Base-by-base conservation (phyloP, 164 flowering plant species). In the Stephania japonica region DNA sequence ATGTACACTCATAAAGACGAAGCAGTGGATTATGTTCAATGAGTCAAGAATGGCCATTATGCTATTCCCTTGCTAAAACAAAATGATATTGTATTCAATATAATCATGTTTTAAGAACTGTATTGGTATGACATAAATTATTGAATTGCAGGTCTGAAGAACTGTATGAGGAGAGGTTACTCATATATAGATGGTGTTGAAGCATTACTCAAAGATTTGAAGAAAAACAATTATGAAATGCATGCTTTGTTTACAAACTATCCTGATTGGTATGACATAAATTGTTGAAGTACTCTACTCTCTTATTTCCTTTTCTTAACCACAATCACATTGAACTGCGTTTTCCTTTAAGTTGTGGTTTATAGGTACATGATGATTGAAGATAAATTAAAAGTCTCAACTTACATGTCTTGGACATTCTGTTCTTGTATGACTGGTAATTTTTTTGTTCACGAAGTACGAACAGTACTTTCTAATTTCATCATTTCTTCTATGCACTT, bases 171-270 rank as follows among this genome's bases (percentile, higher is more conserved):
- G 68, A 78, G 65, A 49, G 94, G 92, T 47, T 93, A 90, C 79
- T 83, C 86, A 68, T 93, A 87, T 79, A 61, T 91, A 38, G 91
- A 90, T 67, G 99, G 97, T 42, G 78, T 91, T 70, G 89, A 93
- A 77, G 84, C 84, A 71, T 81, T 93, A 80, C 93, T 95, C 67
- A 65, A 64, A 24, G 75, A 72, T 49, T 81, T 95, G 76, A 91
- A 87, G 79, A 76, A 77, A 64, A 83, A 82, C 70, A 83, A 87
- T 74, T 90, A 87, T 67, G 93, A 95, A 80, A 89, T 95, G 82
- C 99, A 95, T 84, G 92, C 99, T 76, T 88, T n/a, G n/a, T n/a
- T 85, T 75, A 93, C 99, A 73, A 95, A 95, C 79, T 95, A 95
- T 74, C 98, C 99, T 21, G 81, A 78, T 76, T 95, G 99, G 99